Conservation (phyloP, 1,284 basidiomycete species). For the Papiliotrema flavescens region DNA sequence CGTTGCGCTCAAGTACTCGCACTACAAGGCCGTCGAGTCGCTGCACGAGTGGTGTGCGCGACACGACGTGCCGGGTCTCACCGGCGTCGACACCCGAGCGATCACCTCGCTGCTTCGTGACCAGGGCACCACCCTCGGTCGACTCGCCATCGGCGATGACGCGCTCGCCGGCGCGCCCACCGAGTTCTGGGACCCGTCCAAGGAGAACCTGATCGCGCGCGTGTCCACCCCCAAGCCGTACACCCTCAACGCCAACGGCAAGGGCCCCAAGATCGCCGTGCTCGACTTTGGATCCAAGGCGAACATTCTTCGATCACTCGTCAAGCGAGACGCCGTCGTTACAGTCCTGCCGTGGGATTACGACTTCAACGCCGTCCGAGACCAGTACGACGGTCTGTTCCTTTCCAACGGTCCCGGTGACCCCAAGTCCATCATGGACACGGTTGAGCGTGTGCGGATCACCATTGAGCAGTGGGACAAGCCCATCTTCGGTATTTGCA, state of each 20-base stretch:
- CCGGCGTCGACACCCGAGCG: constrained; percentile 95
- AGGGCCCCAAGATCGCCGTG: constrained; percentile 83
- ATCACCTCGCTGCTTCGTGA: constrained; percentile 91
- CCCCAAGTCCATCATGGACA: constrained; percentile 83
- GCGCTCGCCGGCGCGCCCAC: constrained; percentile 61
- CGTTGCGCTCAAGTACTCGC: constrained; percentile 90
- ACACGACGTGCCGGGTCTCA: constrained; percentile 85
- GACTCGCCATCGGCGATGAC: constrained; percentile 79
- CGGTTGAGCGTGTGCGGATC: constrained; percentile 71
- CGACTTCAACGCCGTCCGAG: constrained; percentile 86
- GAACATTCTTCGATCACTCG: constrained; percentile 89
- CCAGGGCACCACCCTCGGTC: constrained; percentile 94
- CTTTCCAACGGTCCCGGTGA: constrained; percentile 96
- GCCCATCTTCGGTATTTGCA: constrained; percentile 97
- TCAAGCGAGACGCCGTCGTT: constrained; percentile 83
- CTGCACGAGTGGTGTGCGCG: constrained; percentile 91
- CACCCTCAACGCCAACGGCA: constrained; percentile 76
- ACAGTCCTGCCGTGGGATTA: constrained; percentile 97
- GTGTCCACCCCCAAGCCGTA: constrained; percentile 84
- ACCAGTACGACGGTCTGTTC: constrained; percentile 93
- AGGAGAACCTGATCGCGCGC: constrained; percentile 89
- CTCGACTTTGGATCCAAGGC: constrained; percentile 98
- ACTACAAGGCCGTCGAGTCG: constrained; percentile 90
- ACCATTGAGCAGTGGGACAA: constrained; percentile 84
- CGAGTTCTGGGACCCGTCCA: constrained; percentile 89